Conservation (phyloP, 768 basidiomycete genomes). For the Lentinus brumalis region DNA sequence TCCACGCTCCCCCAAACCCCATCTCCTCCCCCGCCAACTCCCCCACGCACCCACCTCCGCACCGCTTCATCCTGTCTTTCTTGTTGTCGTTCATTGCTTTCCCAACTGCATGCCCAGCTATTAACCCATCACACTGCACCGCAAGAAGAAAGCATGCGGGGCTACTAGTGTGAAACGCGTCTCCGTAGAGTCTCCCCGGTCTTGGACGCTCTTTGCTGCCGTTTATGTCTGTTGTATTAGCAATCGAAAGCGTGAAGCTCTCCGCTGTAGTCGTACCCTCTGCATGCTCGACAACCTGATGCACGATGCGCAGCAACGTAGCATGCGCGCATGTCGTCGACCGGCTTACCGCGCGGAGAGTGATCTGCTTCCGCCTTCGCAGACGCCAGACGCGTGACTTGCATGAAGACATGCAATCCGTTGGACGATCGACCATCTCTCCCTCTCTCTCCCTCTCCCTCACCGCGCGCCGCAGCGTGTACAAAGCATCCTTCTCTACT, state of each 20-base stretch:
- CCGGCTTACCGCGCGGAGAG: too few species aligned
- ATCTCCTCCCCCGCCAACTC: conserved; percentile 12
- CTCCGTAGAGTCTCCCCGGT: background rate
- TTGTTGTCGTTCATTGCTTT: conserved; percentile 24
- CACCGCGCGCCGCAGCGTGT: background rate
- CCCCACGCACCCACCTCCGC: conserved; percentile 3
- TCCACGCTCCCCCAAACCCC: conserved; percentile 15
- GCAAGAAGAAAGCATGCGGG: background rate
- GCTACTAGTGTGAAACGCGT: background rate
- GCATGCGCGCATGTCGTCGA: background rate
- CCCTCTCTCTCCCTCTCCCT: background rate
- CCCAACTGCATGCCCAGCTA: conserved; percentile 24
- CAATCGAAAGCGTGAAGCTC: conserved; percentile 13
- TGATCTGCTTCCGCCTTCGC: background rate
- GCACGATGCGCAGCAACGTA: background rate
- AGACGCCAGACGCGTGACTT: background rate
- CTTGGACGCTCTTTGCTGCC: background rate
- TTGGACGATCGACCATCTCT: conserved; percentile 2
- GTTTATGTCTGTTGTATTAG: conserved; percentile 15
- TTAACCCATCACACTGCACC: background rate
- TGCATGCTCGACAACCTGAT: background rate
- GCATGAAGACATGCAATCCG: background rate
- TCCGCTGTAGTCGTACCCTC: background rate
- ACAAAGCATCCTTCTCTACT: background rate
- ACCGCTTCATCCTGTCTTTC: conserved; percentile 8